Evolutionary conservation across 2,329 filamentous ascomycete genomes (phyloP).

Genomic region (Colletotrichum sp.): DNA sequence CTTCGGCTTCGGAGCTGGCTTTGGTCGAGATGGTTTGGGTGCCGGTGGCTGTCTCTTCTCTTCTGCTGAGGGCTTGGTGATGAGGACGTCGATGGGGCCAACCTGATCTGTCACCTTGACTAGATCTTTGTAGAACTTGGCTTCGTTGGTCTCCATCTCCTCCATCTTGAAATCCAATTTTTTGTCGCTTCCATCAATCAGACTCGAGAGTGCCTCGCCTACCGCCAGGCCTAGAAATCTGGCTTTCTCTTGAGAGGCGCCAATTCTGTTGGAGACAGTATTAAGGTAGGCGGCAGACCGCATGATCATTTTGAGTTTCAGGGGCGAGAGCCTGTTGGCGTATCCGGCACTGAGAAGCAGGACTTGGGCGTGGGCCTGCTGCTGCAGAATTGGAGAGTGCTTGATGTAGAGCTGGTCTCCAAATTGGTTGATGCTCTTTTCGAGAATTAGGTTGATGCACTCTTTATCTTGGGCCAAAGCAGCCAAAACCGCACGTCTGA

Average conservation of each 20-base stretch:
- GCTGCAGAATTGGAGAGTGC: constrained; percentile 82
- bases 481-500: constrained; percentile 70
- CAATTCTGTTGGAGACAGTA: constrained; percentile 84
- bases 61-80: constrained; percentile 24
- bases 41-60: constrained; percentile 14
- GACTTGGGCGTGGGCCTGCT: constrained; percentile 88
- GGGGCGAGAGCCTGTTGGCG: constrained; percentile 68
- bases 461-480: constrained; percentile 58
- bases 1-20: constrained; percentile 28
- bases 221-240: constrained; percentile 89
- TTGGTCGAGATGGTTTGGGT: constrained; percentile 18
- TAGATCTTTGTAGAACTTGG: constrained; percentile 75
- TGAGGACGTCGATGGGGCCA: constrained; percentile 62
- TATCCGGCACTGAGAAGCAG: constrained; percentile 81
- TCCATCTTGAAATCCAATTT: constrained; percentile 85
- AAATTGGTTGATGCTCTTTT: constrained; percentile 76
- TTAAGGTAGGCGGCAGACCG: constrained; percentile 77
- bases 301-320: constrained; percentile 71
- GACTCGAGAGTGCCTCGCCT: constrained; percentile 71
- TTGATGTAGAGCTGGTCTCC: constrained; percentile 87
- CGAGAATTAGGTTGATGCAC: constrained; percentile 61
- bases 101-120: constrained; percentile 65
- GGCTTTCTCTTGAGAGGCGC: constrained; percentile 74
- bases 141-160: constrained; percentile 76
- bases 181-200: constrained; percentile 72